Evolutionary conservation across 345 rosid species (phyloP), one percentile per base, ranked within the genome.

Genomic region (Xanthoceras sorbifolium): DNA sequence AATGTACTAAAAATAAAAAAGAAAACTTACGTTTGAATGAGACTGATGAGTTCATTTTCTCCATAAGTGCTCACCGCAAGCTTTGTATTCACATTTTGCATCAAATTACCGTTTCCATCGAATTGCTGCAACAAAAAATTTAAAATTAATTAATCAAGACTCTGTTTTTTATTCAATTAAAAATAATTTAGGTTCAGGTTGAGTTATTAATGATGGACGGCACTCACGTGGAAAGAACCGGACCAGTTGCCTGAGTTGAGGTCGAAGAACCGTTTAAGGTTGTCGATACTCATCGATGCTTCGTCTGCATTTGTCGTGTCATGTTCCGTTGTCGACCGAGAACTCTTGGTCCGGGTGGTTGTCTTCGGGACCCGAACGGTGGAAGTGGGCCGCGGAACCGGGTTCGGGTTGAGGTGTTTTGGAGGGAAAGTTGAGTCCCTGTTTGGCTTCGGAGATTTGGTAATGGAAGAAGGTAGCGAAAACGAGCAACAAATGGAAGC

Each of bases 31-130:
- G 99, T 90, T 88, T 95, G 99, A 71, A 90, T 90, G 67, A 93
- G 98, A 81, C 98, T 91, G 44, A 86, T 86, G 54, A 95, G 93
- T 7, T 93, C 98, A 68, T 86, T 94, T 82, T 93, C 98, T 70
- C 99, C 99, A 78, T 93, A 93, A 3, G 93, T 85, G 75, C 86
- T 87, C 12, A 84, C 97, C 1, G 98, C 85, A 72, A 95, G 94
- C 82, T 72, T 84, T 18, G 98, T 95, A 64, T 69, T 88, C 64
- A 95, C 78, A 64, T 87, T 92, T 61, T 93, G 98, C 83, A 89
- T 75, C 80, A 95, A 79, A 55, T 78, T 88, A 48, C 97, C 98
- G 69, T 84, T 42, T 1, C 83, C 88, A 84, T 93, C 97, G 54
- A 95, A 95, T 95, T 95, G 99, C 98, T 93, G 87, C 90, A 46